These are phyloP conservation scores for Backusella macrospora DNA, from an alignment of 192 early-diverging fungal species.

Conservation along the genomic window DNA sequence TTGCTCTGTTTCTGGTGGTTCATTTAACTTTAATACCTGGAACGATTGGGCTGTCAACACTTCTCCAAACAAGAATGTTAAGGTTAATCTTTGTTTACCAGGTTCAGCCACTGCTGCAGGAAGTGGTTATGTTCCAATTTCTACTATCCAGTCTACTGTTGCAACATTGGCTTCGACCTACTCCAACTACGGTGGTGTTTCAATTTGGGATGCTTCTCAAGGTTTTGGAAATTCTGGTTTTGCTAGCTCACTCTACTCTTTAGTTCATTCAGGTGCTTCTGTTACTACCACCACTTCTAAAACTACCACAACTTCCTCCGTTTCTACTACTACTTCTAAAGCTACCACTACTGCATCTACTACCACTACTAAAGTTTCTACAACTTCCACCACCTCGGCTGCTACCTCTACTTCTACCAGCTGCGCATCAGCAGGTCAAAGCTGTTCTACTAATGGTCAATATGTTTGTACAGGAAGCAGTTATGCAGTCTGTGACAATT, in stretches of 20 bases:
- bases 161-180: conserved; percentile 44
- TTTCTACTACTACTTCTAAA: not conserved
- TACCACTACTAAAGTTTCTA: not conserved
- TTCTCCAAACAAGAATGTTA: conserved; percentile 66
- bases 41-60: conserved; percentile 63
- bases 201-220: conserved; percentile 78
- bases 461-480: conserved; percentile 47
- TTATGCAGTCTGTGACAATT: conserved; percentile 49
- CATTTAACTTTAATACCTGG: conserved; percentile 79
- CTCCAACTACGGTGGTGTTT: conserved; percentile 67
- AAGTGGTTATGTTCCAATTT: conserved; percentile 59
- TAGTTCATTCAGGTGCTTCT: conserved; percentile 22
- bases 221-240: conserved; percentile 51
- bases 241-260: conserved; percentile 25
- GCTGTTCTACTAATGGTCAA: conserved; percentile 42
- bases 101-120: conserved; percentile 61
- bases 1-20: conserved; percentile 53
- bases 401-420: not conserved
- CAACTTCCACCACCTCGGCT: not conserved
- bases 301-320: conserved; percentile 1
- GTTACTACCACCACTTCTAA: not conserved
- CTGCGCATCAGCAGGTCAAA: conserved; percentile 37
- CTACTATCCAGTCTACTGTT: conserved; percentile 51
- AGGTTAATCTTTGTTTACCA: conserved; percentile 66
- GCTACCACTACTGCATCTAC: not conserved